These are phyloP conservation scores for Thielaviopsis musarum DNA, from an alignment of 2,329 filamentous ascomycete genomes.

Conservation along the genomic window DNA sequence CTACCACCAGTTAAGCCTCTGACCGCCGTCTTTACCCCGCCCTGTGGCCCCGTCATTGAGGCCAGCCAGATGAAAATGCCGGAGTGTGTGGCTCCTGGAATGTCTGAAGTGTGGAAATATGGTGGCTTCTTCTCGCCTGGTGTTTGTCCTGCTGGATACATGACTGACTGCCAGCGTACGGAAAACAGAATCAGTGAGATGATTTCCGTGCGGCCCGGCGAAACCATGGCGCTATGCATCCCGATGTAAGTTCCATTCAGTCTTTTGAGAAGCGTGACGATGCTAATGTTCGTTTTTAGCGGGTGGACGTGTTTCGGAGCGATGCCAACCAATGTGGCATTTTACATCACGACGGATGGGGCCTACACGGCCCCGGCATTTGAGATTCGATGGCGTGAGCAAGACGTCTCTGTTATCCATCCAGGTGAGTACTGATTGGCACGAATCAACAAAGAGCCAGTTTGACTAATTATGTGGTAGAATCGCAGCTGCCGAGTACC, in stretches of 20 bases:
- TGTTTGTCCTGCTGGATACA: conserved; percentile 18
- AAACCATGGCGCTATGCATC: conserved; percentile 18
- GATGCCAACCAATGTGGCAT: conserved; percentile 16
- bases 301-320: conserved; percentile 8
- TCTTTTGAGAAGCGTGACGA: background rate
- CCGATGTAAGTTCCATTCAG: conserved; percentile 14
- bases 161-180: conserved; percentile 16
- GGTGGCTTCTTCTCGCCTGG: conserved; percentile 19
- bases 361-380: conserved; percentile 18
- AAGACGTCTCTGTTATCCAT: conserved; percentile 10
- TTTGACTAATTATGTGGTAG: background rate
- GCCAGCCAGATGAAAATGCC: conserved; percentile 1
- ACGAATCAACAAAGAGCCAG: background rate
- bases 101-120: conserved; percentile 15
- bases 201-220: conserved; percentile 15
- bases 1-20: conserved; percentile 5
- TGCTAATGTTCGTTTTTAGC: background rate
- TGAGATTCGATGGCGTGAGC: conserved; percentile 17
- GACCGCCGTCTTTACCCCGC: conserved; percentile 7
- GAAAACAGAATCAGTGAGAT: conserved; percentile 7
- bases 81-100: conserved; percentile 7
- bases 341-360: conserved; percentile 13
- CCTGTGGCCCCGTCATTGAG: conserved; percentile 6
- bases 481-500: background rate
- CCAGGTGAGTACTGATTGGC: background rate